Percentiles rank a stretch among this genome's conserved stretches.
These are phyloP conservation scores for Friedmanniomyces simplex DNA, from an alignment of 495 filamentous ascomycete genomes.

Conservation along the genomic window DNA sequence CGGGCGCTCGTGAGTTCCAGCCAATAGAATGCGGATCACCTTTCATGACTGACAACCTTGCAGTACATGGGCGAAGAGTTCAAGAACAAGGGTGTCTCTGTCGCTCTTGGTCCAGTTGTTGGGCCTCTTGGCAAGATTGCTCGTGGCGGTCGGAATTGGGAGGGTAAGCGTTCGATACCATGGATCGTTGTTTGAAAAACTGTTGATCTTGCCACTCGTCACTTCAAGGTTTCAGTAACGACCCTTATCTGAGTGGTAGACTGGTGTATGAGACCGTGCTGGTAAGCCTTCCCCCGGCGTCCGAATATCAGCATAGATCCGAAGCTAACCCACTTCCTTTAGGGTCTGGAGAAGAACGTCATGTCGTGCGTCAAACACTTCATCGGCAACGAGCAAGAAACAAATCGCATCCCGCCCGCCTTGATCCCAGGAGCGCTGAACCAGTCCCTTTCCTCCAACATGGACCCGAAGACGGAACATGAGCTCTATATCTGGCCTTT, in stretches of 20 bases:
- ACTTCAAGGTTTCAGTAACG: background rate
- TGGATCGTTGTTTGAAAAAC: background rate
- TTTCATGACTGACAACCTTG: conserved; percentile 9
- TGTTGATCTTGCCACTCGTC: background rate
- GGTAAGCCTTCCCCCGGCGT: background rate
- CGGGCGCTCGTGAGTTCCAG: background rate
- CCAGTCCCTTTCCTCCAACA: conserved; percentile 14
- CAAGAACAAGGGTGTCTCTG: conserved; percentile 22
- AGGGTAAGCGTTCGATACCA: conserved; percentile 1
- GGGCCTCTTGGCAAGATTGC: conserved; percentile 45
- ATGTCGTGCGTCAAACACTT: conserved; percentile 38
- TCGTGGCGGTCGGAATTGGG: conserved; percentile 47
- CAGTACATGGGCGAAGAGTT: conserved; percentile 24
- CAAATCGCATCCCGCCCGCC: background rate
- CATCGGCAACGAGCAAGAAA: conserved; percentile 19
- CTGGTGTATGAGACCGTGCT: conserved; percentile 35
- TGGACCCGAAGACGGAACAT: conserved; percentile 18
- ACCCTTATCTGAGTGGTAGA: conserved; percentile 39
- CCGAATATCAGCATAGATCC: background rate
- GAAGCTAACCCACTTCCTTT: conserved; percentile 17
- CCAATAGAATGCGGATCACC: background rate
- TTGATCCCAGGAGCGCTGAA: background rate
- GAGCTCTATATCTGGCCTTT: conserved; percentile 25
- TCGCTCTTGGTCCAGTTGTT: conserved; percentile 40
- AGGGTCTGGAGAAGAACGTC: conserved; percentile 44